A percentile compares a stretch with the other conserved stretches of the same genome.
phyloP scores from a whole-genome alignment of 2,329 filamentous ascomycete species.

The Fusarium sp. region DNA sequence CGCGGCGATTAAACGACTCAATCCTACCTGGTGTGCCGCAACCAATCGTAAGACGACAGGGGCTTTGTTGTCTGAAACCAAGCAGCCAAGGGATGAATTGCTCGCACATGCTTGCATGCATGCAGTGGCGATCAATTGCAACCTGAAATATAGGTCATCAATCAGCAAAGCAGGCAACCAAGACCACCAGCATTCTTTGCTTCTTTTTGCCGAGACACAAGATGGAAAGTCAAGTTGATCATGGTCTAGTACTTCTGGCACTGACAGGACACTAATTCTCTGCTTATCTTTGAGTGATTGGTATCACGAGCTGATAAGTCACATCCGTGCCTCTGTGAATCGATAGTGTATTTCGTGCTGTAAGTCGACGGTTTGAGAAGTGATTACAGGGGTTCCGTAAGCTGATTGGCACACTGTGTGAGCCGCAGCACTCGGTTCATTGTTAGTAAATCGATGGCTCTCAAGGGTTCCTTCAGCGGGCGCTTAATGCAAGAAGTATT shows the following conservation, averaged over 20 bases:
- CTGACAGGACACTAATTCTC: background rate
- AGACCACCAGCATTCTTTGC: conserved; percentile 4
- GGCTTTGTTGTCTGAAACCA: conserved; percentile 21
- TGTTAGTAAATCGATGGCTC: background rate
- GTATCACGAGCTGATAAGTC: background rate
- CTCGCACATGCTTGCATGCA: conserved; percentile 25
- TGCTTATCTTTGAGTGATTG: background rate
- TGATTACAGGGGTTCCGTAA: conserved; percentile 20
- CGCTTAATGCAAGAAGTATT: background rate
- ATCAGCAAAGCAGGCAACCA: background rate
- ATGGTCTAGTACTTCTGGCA: background rate
- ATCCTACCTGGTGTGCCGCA: conserved; percentile 11
- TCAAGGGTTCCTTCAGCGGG: background rate
- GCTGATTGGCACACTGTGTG: conserved; percentile 5
- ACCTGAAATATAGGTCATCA: background rate
- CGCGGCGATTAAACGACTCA: conserved; percentile 20
- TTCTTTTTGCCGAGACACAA: conserved; percentile 2
- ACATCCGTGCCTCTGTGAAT: conserved; percentile 5
- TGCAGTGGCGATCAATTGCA: conserved; percentile 22
- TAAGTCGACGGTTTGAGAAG: conserved; percentile 30
- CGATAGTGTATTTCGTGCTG: conserved; percentile 9
- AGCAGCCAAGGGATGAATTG: background rate
- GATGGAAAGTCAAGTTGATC: background rate
- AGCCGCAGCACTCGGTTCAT: background rate
- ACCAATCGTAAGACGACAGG: conserved; percentile 18